Conservation (phyloP, 1,284 basidiomycete species). For the Ceratobasidium sp. region DNA sequence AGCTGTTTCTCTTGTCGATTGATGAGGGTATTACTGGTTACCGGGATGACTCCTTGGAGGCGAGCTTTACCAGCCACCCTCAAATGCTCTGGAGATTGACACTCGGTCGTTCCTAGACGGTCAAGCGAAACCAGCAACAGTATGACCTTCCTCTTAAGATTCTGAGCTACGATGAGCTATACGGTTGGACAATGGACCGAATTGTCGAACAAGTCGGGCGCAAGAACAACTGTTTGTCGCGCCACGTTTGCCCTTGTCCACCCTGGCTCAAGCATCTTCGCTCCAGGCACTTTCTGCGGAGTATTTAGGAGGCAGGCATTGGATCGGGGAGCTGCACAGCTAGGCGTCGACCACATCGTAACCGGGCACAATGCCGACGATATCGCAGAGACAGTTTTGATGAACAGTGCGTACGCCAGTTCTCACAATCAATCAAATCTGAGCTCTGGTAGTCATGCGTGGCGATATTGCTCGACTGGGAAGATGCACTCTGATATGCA, state of each 20-base stretch:
- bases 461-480: conserved; percentile 95
- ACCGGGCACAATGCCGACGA: conserved; percentile 99
- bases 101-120: conserved; percentile 66
- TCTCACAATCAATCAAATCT: neutral
- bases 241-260: conserved; percentile 4
- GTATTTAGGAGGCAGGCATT: conserved; percentile 96
- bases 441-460: conserved; percentile 80
- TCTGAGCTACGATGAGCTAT: conserved; percentile 93
- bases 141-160: conserved; percentile 97
- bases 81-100: neutral
- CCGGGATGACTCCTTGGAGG: conserved; percentile 95
- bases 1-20: conserved; percentile 93
- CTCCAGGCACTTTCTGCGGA: conserved; percentile 87
- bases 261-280: neutral
- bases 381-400: conserved; percentile 97
- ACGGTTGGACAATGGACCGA: conserved; percentile 99
- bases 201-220: conserved; percentile 94
- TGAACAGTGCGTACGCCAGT: conserved; percentile 82
- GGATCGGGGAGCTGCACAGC: conserved; percentile 88
- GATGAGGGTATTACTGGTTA: conserved; percentile 99
- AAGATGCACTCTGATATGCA: conserved; percentile 93
- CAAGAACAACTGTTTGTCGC: conserved; percentile 86
- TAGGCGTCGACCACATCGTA: conserved; percentile 96
- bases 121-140: conserved; percentile 96
- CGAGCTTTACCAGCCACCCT: conserved; percentile 50